Evolutionary conservation across 2,329 filamentous ascomycete genomes (phyloP), one percentile per base, ranked within the genome.

Genomic region (Thielaviopsis euricoi): DNA sequence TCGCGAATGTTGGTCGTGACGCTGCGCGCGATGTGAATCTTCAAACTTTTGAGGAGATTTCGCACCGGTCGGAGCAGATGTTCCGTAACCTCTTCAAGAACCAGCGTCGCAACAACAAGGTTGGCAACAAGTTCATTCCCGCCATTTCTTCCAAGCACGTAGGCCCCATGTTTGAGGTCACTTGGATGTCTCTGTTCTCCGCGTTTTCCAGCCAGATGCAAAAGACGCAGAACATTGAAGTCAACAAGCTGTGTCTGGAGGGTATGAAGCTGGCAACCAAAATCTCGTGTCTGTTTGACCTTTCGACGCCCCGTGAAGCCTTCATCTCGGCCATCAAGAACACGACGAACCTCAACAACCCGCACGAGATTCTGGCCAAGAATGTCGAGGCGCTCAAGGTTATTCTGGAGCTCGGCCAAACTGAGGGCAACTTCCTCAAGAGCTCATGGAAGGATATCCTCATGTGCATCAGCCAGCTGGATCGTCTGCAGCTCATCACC

Each of bases 141-240:
- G 93, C 93, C 3, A 93, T 89, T 1, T 97, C 90, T 0, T 90
- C 89, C 68, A 91, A 89, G 65, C 93, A 98, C 68, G 87, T 96
- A 54, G 93, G 93, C 0, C 89, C 93, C 0, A 98, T 98, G 93
- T 97, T 98, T 67, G 90, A 95, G 65, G 89, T 95, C 23, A 94
- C 89, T 0, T 98, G 93, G 93, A 98, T 97, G 91, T 95, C 91
- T 10, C 94, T 96, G 70, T 86, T 98, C 66, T 97, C 91, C 5
- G 90, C 90, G 0, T 78, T 98, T 25, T 96, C 91, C 1, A 90
- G 87, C 55, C 87, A 94, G 64, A 90, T 93, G 68, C 93, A 97
- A 65, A 90, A 95, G 67, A 86, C 88, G 0, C 87, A 95, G 64
- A 96, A 96, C 65, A 76, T 95, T 4, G 89, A 96, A 63, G 87